Evolutionary conservation across 345 rosid genomes (phyloP).

Genomic region (Rhizophora apiculata): DNA sequence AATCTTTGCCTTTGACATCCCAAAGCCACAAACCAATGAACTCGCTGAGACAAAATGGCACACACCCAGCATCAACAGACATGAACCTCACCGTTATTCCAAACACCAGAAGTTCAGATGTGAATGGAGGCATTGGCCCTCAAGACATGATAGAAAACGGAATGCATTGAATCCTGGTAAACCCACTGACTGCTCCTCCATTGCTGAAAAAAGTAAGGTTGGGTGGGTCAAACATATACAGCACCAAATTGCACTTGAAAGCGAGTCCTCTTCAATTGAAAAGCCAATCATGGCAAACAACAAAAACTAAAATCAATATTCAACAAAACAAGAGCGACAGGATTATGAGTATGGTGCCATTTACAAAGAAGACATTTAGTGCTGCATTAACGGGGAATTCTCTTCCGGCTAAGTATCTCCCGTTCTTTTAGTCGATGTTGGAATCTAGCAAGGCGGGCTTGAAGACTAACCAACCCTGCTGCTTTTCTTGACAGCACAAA

Average conservation of each 20-base stretch:
- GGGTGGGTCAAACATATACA: conserved; percentile 1
- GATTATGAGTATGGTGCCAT: conserved; percentile 24
- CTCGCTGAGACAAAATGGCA: conserved; percentile 6
- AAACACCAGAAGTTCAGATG: not conserved
- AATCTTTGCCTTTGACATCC: conserved; percentile 10
- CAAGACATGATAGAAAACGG: not conserved
- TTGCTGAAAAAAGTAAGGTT: not conserved
- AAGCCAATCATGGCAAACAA: conserved; percentile 1
- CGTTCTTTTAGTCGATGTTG: conserved; percentile 94
- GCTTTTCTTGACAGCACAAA: conserved; percentile 96
- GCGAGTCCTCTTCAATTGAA: not conserved
- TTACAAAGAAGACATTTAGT: not conserved
- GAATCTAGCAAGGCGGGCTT: conserved; percentile 94
- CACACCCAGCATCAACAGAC: conserved; percentile 3
- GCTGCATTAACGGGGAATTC: conserved; percentile 55
- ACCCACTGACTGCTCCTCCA: not conserved
- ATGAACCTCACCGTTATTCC: not conserved
- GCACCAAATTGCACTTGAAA: not conserved
- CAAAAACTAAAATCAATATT: not conserved
- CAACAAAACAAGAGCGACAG: not conserved
- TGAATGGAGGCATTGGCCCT: conserved; percentile 1
- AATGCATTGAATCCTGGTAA: conserved; percentile 5
- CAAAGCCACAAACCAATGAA: conserved; percentile 11
- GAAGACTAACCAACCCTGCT: conserved; percentile 78
- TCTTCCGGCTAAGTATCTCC: conserved; percentile 86